Percentiles rank a stretch among this genome's conserved stretches.
Conservation (phyloP, 1,284 basidiomycete species). For the Termitomyces sp. region DNA sequence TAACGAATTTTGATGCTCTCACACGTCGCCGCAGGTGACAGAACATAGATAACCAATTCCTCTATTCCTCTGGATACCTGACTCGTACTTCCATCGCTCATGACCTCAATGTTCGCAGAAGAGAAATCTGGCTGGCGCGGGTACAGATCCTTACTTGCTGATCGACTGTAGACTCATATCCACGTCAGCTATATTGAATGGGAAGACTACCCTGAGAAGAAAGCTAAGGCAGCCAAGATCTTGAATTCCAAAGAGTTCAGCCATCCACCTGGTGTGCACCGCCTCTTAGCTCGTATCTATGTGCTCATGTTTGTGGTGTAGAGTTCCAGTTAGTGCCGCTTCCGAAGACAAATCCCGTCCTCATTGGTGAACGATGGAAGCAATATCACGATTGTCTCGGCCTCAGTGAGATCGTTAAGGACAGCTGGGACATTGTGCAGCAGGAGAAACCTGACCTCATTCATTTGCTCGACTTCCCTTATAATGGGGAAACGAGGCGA, state of each 20-base stretch:
- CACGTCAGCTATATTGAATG: constrained; percentile 39
- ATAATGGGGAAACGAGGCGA: constrained; percentile 45
- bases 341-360: constrained; percentile 46
- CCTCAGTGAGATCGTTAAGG: constrained; percentile 40
- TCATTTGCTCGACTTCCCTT: constrained; percentile 49
- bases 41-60: not conserved
- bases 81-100: not conserved
- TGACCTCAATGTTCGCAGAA: constrained; percentile 16
- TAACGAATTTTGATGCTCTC: not conserved
- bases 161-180: not conserved
- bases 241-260: constrained; percentile 38
- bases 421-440: constrained; percentile 49
- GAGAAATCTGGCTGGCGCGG: constrained; percentile 22
- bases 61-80: not conserved
- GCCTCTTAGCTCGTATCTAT: not conserved
- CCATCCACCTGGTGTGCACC: constrained; percentile 32
- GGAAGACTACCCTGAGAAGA: constrained; percentile 43
- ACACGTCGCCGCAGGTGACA: not conserved
- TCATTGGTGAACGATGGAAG: constrained; percentile 50
- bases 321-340: constrained; percentile 49
- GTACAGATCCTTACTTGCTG: constrained; percentile 6
- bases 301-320: constrained; percentile 12
- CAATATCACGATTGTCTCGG: constrained; percentile 50
- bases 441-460: constrained; percentile 51
- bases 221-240: constrained; percentile 34